A percentile compares a stretch with the other conserved stretches of the same genome.
Conservation (phyloP, 2,329 filamentous ascomycete genomes). For the Beauveria sp. region DNA sequence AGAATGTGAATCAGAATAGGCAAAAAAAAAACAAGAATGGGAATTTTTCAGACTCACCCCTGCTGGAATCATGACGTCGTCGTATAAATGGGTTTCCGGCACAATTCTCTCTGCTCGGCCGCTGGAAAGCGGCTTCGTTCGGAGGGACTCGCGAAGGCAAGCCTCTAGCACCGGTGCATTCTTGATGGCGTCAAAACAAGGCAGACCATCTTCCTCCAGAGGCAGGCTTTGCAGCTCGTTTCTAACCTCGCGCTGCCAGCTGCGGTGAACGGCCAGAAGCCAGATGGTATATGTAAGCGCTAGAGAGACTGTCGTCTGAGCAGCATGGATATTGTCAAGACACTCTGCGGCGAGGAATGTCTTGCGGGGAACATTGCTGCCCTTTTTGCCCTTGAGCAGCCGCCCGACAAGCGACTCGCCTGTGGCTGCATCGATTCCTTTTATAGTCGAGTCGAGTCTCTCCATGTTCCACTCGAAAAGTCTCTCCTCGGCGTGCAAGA, state of each 20-base stretch:
- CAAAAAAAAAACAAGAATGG: background rate
- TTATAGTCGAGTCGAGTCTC: background rate
- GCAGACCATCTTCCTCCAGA: background rate
- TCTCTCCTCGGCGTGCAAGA: background rate
- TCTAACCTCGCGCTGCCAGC: background rate
- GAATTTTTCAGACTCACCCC: background rate
- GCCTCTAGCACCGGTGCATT: background rate
- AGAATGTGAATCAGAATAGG: background rate
- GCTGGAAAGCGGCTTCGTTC: background rate
- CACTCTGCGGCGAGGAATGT: background rate
- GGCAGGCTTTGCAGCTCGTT: background rate
- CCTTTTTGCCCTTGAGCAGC: background rate
- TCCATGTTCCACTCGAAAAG: slow-evolving; percentile 1
- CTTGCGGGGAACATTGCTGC: background rate
- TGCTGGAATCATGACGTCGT: slow-evolving; percentile 1
- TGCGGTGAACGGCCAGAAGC: slow-evolving; percentile 1
- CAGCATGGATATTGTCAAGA: slow-evolving; percentile 4
- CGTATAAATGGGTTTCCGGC: background rate
- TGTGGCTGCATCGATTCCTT: background rate
- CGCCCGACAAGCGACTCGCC: background rate
- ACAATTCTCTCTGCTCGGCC: slow-evolving; percentile 1
- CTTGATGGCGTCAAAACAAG: background rate
- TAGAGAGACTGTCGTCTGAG: background rate
- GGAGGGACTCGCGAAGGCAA: background rate
- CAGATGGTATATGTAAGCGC: background rate